These are phyloP conservation scores for Pyrus communis DNA, from an alignment of 306 rosid species.

Conservation along the genomic window DNA sequence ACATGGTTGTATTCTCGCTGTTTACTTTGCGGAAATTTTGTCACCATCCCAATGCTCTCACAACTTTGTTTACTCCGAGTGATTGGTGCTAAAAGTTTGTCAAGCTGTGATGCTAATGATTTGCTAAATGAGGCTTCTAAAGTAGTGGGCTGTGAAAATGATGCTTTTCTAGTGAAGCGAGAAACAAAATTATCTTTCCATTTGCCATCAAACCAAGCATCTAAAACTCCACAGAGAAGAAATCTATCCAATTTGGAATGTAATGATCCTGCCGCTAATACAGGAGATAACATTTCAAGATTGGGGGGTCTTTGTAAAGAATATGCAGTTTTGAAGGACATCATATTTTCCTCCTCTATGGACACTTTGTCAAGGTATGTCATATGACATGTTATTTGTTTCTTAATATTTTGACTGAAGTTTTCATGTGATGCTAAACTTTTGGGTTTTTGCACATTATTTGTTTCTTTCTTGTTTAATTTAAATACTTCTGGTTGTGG, in stretches of 20 bases:
- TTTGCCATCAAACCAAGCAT: conserved; percentile 37
- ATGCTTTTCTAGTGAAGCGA: conserved; percentile 41
- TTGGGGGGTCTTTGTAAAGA: conserved; percentile 86
- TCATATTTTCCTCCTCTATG: conserved; percentile 47
- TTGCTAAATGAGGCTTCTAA: conserved; percentile 28
- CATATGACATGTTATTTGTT: neutral
- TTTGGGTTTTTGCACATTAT: neutral
- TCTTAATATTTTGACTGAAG: neutral
- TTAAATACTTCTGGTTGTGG: neutral
- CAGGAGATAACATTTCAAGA: conserved; percentile 20
- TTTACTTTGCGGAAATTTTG: conserved; percentile 65
- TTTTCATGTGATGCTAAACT: neutral
- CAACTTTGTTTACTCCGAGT: conserved; percentile 51
- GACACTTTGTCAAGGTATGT: conserved; percentile 62
- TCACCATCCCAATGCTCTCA: conserved; percentile 51
- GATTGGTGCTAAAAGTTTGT: conserved; percentile 34
- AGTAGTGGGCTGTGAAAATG: conserved; percentile 15
- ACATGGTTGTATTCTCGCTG: conserved; percentile 50
- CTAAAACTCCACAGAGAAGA: conserved; percentile 28
- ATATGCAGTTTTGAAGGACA: conserved; percentile 55
- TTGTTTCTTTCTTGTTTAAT: neutral
- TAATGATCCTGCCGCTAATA: conserved; percentile 27
- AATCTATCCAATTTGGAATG: conserved; percentile 25
- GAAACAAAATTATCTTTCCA: conserved; percentile 52
- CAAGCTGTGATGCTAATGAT: conserved; percentile 20